Evolutionary conservation across 2,329 filamentous ascomycete genomes (phyloP).

Genomic region (Triangularia verruculosa): DNA sequence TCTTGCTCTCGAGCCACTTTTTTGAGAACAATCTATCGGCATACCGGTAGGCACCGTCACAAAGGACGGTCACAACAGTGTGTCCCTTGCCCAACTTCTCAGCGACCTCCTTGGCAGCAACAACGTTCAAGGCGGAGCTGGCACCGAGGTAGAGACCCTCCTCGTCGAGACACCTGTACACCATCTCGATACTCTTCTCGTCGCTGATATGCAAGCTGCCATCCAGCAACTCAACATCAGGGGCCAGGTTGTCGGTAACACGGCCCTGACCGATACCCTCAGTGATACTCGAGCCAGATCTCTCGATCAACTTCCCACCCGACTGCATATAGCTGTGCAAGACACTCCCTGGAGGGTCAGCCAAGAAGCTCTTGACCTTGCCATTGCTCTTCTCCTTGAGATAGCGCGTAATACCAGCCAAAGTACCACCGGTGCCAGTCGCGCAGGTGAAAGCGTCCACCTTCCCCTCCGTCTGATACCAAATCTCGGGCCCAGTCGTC

Average conservation of each 20-base stretch:
- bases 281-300: conserved; percentile 84
- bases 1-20: conserved; percentile 88
- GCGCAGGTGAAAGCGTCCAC: conserved; percentile 94
- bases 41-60: conserved; percentile 96
- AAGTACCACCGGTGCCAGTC: conserved; percentile 86
- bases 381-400: conserved; percentile 80
- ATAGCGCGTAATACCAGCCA: conserved; percentile 85
- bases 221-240: conserved; percentile 81
- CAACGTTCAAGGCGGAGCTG: conserved; percentile 90
- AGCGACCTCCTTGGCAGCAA: conserved; percentile 89
- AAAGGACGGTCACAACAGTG: conserved; percentile 90
- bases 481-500: conserved; percentile 96
- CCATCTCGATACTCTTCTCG: conserved; percentile 95
- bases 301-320: conserved; percentile 78
- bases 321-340: conserved; percentile 88
- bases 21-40: conserved; percentile 89
- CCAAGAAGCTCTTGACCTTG: conserved; percentile 80
- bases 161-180: conserved; percentile 92
- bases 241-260: conserved; percentile 88
- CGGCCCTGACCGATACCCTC: conserved; percentile 97
- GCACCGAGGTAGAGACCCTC: conserved; percentile 94
- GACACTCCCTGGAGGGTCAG: conserved; percentile 90
- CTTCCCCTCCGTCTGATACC: conserved; percentile 81
- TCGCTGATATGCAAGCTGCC: conserved; percentile 81
- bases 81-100: conserved; percentile 84